A percentile compares a stretch with the other conserved stretches of the same genome.
Evolutionary conservation across 2,329 filamentous ascomycete genomes (phyloP).

Genomic region (Furcasterigmium furcatum): DNA sequence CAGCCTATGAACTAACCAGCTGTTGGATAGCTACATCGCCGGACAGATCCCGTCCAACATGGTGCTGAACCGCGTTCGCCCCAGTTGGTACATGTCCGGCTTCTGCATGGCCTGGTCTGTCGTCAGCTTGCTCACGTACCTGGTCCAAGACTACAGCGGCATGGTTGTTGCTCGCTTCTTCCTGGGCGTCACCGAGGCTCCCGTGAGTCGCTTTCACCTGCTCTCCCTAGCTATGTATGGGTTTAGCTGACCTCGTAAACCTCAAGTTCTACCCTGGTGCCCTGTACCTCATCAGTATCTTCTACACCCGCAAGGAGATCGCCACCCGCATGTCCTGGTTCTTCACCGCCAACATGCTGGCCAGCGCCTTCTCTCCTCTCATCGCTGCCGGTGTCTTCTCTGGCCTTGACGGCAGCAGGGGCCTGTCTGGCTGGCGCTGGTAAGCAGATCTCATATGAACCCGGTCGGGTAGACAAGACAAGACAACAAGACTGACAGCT

Average conservation of each 20-base stretch:
- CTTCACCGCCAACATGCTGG: slow-evolving; percentile 34
- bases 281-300: slow-evolving; percentile 20
- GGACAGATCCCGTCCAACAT: slow-evolving; percentile 7
- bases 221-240: slow-evolving; percentile 11
- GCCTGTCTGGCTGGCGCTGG: slow-evolving; percentile 25
- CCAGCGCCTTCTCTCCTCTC: slow-evolving; percentile 35
- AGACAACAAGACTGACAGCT: no score
- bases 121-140: slow-evolving; percentile 34
- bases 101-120: slow-evolving; percentile 28
- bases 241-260: slow-evolving; percentile 6
- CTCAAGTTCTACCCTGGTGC: slow-evolving; percentile 18
- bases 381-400: slow-evolving; percentile 38
- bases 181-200: slow-evolving; percentile 31
- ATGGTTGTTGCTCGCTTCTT: slow-evolving; percentile 32
- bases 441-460: neutral
- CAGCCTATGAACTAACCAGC: no score
- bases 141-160: slow-evolving; percentile 34
- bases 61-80: slow-evolving; percentile 6
- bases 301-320: slow-evolving; percentile 49
- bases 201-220: slow-evolving; percentile 19
- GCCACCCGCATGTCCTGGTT: slow-evolving; percentile 38
- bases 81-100: slow-evolving; percentile 7
- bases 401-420: slow-evolving; percentile 18
- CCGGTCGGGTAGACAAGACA: no score
- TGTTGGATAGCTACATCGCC: slow-evolving; percentile 1